Percentiles rank a stretch among this genome's conserved stretches.
Evolutionary conservation across 106 monocot genomes (phyloP).

Genomic region (Platanthera guangdongensis): DNA sequence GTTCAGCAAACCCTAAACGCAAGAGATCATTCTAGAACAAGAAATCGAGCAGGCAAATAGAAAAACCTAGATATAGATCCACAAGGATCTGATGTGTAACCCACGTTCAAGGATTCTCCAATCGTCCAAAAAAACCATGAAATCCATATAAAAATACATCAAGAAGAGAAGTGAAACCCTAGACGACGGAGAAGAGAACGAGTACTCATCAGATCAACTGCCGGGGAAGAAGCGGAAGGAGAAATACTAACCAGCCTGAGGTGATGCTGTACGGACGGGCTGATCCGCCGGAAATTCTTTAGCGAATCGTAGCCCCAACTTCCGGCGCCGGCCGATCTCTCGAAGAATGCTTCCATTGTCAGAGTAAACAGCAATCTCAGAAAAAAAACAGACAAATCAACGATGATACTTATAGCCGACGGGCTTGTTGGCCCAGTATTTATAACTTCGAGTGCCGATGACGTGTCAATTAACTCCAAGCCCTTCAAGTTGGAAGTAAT

Average conservation of each 20-base stretch:
- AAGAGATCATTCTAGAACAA: background rate
- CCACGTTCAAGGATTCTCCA: too few species aligned
- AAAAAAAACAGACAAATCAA: too few species aligned
- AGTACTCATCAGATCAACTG: background rate
- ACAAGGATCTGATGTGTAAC: background rate
- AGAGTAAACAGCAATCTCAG: too few species aligned
- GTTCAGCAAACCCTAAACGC: background rate
- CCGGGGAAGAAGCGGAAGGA: background rate
- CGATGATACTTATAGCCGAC: too few species aligned
- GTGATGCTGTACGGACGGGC: conserved; percentile 61
- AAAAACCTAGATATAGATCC: background rate
- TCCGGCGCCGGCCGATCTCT: background rate
- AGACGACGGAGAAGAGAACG: background rate
- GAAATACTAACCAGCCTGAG: conserved; percentile 45
- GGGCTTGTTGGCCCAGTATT: too few species aligned
- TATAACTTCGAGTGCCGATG: too few species aligned
- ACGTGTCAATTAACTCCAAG: too few species aligned
- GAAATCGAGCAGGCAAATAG: background rate
- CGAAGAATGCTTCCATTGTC: conserved; percentile 48
- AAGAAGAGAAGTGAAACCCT: background rate
- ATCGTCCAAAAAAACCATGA: background rate
- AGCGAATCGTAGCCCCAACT: conserved; percentile 56
- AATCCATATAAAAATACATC: background rate
- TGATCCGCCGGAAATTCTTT: conserved; percentile 60
- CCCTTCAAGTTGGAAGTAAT: too few species aligned